Percentiles rank a stretch among this genome's conserved stretches.
These are phyloP conservation scores for Osmanthus fragrans DNA, from an alignment of 257 asterid genomes.

Conservation along the genomic window DNA sequence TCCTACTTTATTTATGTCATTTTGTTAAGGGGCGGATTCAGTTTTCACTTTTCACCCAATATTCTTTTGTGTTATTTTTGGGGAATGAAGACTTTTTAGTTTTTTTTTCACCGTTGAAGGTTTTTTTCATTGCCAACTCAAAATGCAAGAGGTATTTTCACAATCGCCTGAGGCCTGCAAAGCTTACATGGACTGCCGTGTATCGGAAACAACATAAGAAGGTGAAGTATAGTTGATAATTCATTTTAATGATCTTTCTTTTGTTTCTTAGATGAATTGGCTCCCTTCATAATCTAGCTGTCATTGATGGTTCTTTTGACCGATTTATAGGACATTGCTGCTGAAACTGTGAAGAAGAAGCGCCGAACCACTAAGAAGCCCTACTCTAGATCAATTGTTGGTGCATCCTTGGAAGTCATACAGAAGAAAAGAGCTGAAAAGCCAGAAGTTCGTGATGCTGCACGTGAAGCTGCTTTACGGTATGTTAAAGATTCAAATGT, in stretches of 20 bases:
- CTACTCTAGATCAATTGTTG: slow-evolving; percentile 87
- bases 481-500: slow-evolving; percentile 14
- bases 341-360: slow-evolving; percentile 85
- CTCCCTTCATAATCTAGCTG: neutral
- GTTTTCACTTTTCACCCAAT: neutral
- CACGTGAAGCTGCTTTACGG: slow-evolving; percentile 90
- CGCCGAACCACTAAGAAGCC: slow-evolving; percentile 82
- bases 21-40: neutral
- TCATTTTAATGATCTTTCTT: neutral
- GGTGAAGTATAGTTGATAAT: slow-evolving; percentile 27
- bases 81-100: neutral
- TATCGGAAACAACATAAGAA: slow-evolving; percentile 89
- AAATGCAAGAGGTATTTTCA: slow-evolving; percentile 91
- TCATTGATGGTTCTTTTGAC: neutral
- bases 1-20: neutral
- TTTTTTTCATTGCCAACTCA: slow-evolving; percentile 73
- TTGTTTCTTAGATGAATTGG: neutral
- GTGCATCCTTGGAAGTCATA: slow-evolving; percentile 85
- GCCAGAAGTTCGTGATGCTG: slow-evolving; percentile 93
- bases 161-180: slow-evolving; percentile 81
- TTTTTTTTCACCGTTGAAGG: slow-evolving; percentile 33
- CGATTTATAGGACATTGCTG: slow-evolving; percentile 58
- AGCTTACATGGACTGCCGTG: slow-evolving; percentile 88
- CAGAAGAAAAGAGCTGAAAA: slow-evolving; percentile 81
- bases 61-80: neutral